Base-by-base conservation (phyloP, 2,329 filamentous ascomycete genomes). In the Ampelomyces quisqualis region DNA sequence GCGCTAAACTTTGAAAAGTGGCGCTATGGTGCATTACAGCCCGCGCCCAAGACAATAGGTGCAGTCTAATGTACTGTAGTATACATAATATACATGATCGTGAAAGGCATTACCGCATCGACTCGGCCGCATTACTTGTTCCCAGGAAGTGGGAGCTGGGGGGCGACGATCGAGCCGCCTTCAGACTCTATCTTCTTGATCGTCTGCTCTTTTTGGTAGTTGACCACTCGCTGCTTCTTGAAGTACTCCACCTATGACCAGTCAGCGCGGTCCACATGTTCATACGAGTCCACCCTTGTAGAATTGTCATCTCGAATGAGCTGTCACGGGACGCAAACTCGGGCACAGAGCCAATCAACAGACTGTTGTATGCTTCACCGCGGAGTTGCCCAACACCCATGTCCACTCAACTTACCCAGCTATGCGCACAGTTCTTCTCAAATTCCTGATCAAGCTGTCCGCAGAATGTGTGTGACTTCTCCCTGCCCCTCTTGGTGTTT, bases 171-270 rank as follows among this genome's bases (percentile, higher is more conserved):
- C 36, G 67, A 62, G 38, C 61, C 65, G 9, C 71, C 71, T 62
- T 77, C 61, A 53, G 70, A 66, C 62, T 71, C 67, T 38, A 68
- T 65, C 47, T 50, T 58, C 43, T 66, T 67, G 49, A 68, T 66
- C 17, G 88, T 86, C 70, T 84, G 77, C 62, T 87, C 85, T 70
- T 91, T 89, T 58, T 95, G 87, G 62, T 87, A 79, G 57, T 98
- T 93, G 72, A 94, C 91, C 23, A 97, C 88, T 60, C 93, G 79
- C 73, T 90, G 86, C 71, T 96, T 90, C 76, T 97, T 96, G 73
- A 98, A 98, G 71, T 98, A 97, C 71, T 90, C 89, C 47, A 96
- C 87, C 88, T 93, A 57, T 32, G 38, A 13, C 11, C 19, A 35
- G 33, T 55, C 28, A 53, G 54, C 45, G n/a, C 35, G 17, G 27